Evolutionary conservation across 1,139 yeast species (phyloP).

Genomic region (Kazachstania sp.): DNA sequence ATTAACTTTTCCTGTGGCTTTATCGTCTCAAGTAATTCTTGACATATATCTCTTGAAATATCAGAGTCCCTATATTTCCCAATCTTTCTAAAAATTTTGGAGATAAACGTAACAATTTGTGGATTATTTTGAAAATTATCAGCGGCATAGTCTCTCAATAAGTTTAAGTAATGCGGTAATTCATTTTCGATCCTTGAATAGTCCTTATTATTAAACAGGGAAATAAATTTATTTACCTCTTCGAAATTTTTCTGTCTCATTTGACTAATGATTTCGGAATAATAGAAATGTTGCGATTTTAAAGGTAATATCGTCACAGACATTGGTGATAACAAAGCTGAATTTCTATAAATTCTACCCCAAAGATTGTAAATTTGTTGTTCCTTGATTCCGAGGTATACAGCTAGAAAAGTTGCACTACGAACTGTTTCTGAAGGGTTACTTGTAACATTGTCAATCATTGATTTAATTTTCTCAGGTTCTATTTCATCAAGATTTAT

Average conservation of each 20-base stretch:
- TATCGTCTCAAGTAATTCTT: slow-evolving; percentile 16
- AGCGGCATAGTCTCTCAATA: slow-evolving; percentile 23
- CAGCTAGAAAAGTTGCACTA: slow-evolving; percentile 19
- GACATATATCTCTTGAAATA: slow-evolving; percentile 23
- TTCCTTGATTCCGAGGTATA: slow-evolving; percentile 23
- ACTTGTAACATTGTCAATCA: background rate
- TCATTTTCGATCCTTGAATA: slow-evolving; percentile 6
- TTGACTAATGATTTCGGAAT: slow-evolving; percentile 12
- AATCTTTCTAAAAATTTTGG: slow-evolving; percentile 22
- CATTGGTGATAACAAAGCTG: slow-evolving; percentile 23
- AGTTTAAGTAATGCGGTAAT: slow-evolving; percentile 12
- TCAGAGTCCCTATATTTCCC: slow-evolving; percentile 21
- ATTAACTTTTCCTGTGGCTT: slow-evolving; percentile 5
- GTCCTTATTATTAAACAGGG: slow-evolving; percentile 13
- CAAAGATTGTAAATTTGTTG: slow-evolving; percentile 26
- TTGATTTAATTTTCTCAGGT: background rate
- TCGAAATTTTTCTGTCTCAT: slow-evolving; percentile 12
- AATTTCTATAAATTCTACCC: slow-evolving; percentile 24
- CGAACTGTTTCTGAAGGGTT: slow-evolving; percentile 1
- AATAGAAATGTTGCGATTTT: slow-evolving; percentile 15
- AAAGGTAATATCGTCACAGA: slow-evolving; percentile 27
- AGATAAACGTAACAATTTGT: slow-evolving; percentile 14
- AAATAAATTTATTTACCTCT: slow-evolving; percentile 13
- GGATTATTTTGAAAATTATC: slow-evolving; percentile 21
- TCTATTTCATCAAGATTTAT: slow-evolving; percentile 21